Evolutionary conservation across 192 early-diverging fungal genomes (phyloP), one percentile per base, ranked within the genome.

Genomic region (Thamnidium elegans): DNA sequence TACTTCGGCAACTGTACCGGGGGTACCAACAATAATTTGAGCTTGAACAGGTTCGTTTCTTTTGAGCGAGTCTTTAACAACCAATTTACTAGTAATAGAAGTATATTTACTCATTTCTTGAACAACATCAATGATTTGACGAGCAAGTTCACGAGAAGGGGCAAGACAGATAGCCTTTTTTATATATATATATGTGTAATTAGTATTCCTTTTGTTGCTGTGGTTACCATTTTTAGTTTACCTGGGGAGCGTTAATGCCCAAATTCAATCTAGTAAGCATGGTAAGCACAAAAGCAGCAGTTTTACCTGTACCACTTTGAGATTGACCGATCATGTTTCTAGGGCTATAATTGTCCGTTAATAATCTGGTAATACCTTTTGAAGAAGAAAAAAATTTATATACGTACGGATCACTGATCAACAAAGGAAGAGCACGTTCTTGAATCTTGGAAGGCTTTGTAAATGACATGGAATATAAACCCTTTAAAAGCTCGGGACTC

Each of bases 251-350:
- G 20, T 87, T 64, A 6, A 86, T 55, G 47, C 74, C 81, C 53
- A 79, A 81, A 70, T 97, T 87, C 47, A 97, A 81, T 20, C 96
- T 85, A 63, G 87, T 88, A 10, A 99, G 83, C 86, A 99, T 96
- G 0, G 93, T 91, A 47, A 99, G 79, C 2, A 86, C 88, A 76
- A 99, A 99, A 8, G 95, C 94, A 0, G 97, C 97, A 19, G 97
- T 97, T 76, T 99, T 99, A 43, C 96, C 97, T 0, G 97, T 99
- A 67, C 97, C 97, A 14, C 94, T 93, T 74, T 97, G 95, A 62
- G 95, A 97, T 78, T 99, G 97, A 0, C 93, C 97, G 70, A 99
- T 96, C 92, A 99, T 91, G 72, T 99, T 97, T 69, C 79, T 85
- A 7, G 95, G 87, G 13, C 83, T 85, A 70, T 30, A 45, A 44